These are phyloP conservation scores for Suhomyces yuchorum DNA, from an alignment of 1,139 yeast genomes.

Conservation along the genomic window DNA sequence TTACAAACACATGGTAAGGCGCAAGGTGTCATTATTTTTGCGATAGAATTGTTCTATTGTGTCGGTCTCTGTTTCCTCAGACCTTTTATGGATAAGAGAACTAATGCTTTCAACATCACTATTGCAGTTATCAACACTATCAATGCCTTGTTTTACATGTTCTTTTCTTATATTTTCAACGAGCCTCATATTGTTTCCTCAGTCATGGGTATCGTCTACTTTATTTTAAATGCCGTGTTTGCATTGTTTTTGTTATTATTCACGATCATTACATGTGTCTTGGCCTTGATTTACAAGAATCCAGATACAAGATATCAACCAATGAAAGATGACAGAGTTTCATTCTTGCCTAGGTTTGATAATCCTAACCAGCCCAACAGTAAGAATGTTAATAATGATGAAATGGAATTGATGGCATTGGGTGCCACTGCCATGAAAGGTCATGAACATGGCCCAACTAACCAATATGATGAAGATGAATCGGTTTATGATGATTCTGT, in stretches of 20 bases:
- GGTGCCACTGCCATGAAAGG: conserved; percentile 89
- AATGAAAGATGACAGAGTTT: conserved; percentile 93
- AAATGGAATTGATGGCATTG: conserved; percentile 81
- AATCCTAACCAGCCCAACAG: conserved; percentile 46
- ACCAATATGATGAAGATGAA: conserved; percentile 35
- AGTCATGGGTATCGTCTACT: conserved; percentile 90
- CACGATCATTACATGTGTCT: conserved; percentile 82
- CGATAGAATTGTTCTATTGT: conserved; percentile 71
- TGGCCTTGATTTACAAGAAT: conserved; percentile 83
- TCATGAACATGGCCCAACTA: conserved; percentile 51
- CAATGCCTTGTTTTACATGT: conserved; percentile 83
- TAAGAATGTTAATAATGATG: conserved; percentile 44
- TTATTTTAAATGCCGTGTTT: conserved; percentile 84
- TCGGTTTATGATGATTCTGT: conserved; percentile 36
- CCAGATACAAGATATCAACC: conserved; percentile 97
- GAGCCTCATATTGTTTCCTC: conserved; percentile 89
- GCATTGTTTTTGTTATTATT: conserved; percentile 80
- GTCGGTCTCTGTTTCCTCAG: conserved; percentile 65
- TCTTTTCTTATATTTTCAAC: conserved; percentile 81
- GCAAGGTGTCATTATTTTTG: conserved; percentile 77
- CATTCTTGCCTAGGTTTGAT: conserved; percentile 70
- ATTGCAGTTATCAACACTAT: conserved; percentile 78
- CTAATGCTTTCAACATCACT: conserved; percentile 87
- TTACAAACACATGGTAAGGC: conserved; percentile 78
- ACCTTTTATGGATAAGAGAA: conserved; percentile 94